Evolutionary conservation across 1,284 basidiomycete species (phyloP).

Genomic region (Sphaerobolus stellatus): DNA sequence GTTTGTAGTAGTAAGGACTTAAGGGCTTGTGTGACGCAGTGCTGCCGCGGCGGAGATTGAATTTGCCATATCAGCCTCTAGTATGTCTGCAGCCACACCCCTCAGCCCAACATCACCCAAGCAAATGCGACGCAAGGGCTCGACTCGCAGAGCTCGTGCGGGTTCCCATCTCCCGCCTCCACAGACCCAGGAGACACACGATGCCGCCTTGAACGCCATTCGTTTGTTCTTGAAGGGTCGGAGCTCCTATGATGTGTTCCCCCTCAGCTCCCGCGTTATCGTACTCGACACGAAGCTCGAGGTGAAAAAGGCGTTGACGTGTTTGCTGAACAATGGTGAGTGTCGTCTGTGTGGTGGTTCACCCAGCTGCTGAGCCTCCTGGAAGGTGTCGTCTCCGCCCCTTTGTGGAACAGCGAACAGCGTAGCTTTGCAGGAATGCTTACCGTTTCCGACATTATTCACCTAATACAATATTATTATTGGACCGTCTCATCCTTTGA

Average conservation of each 20-base stretch:
- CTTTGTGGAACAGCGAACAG: constrained; percentile 94
- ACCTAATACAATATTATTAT: constrained; percentile 96
- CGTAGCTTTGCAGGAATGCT: constrained; percentile 95
- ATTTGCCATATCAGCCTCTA: constrained; percentile 4
- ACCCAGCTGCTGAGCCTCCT: background rate
- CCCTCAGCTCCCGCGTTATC: constrained; percentile 94
- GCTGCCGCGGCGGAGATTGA: constrained; percentile 11
- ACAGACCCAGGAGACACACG: constrained; percentile 62
- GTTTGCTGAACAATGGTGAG: constrained; percentile 84
- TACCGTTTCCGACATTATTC: constrained; percentile 93
- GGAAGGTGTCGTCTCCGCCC: constrained; percentile 94
- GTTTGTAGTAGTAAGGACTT: background rate
- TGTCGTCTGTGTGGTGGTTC: constrained; percentile 17
- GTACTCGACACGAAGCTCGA: constrained; percentile 94
- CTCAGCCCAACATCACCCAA: constrained; percentile 40
- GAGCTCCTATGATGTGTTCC: constrained; percentile 93
- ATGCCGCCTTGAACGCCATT: constrained; percentile 75
- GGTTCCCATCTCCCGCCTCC: constrained; percentile 57
- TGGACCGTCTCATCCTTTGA: constrained; percentile 81
- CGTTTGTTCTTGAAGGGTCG: constrained; percentile 82
- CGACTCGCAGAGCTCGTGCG: constrained; percentile 51
- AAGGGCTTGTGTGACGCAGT: constrained; percentile 1
- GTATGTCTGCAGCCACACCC: constrained; percentile 21
- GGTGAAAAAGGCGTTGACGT: constrained; percentile 90
- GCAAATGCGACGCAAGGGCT: constrained; percentile 38